A percentile compares a stretch with the other conserved stretches of the same genome.
Conservation (phyloP, 805 yeast species). For the Wilhelminamyces savonicus region DNA sequence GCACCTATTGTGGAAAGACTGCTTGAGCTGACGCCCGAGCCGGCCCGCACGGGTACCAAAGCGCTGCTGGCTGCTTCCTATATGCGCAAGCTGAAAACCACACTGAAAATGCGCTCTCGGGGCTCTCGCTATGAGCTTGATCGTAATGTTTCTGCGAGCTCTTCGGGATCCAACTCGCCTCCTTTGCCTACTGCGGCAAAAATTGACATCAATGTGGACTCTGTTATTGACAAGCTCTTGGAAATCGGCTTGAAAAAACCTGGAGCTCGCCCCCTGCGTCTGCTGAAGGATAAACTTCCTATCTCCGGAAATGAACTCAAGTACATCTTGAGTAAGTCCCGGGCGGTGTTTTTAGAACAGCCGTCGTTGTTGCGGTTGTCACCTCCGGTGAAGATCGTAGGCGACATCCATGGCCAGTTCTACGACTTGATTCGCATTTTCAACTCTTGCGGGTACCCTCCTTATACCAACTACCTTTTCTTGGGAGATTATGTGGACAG, state of each 20-base stretch:
- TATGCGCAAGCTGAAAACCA: too few relatives aligned
- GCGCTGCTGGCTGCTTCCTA: too few relatives aligned
- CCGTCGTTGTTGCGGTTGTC: conserved; percentile 61
- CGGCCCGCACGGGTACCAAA: conserved; percentile 3
- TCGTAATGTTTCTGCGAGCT: conserved; percentile 7
- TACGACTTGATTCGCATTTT: conserved; percentile 48
- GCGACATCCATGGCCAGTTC: conserved; percentile 74
- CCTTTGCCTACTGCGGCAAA: conserved; percentile 10
- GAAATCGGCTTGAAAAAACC: conserved; percentile 34
- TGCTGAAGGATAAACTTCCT: conserved; percentile 41
- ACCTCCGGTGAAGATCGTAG: conserved; percentile 79
- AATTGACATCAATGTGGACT: conserved; percentile 48
- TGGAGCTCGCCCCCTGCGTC: conserved; percentile 1
- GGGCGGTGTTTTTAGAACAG: conserved; percentile 56
- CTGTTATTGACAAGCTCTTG: conserved; percentile 55
- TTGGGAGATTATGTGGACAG: conserved; percentile 58
- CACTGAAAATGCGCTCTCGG: too few relatives aligned
- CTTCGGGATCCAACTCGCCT: conserved; percentile 16
- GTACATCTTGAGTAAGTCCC: conserved; percentile 49
- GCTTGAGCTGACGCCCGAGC: conserved; percentile 18
- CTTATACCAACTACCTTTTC: conserved; percentile 48
- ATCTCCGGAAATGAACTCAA: conserved; percentile 49
- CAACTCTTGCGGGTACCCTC: conserved; percentile 56
- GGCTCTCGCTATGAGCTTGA: not conserved
- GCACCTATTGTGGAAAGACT: conserved; percentile 31